Percentiles rank a stretch among this genome's conserved stretches.
Evolutionary conservation across 176 grass and related monocot genomes (phyloP).

Genomic region (Dactylis glomerata): DNA sequence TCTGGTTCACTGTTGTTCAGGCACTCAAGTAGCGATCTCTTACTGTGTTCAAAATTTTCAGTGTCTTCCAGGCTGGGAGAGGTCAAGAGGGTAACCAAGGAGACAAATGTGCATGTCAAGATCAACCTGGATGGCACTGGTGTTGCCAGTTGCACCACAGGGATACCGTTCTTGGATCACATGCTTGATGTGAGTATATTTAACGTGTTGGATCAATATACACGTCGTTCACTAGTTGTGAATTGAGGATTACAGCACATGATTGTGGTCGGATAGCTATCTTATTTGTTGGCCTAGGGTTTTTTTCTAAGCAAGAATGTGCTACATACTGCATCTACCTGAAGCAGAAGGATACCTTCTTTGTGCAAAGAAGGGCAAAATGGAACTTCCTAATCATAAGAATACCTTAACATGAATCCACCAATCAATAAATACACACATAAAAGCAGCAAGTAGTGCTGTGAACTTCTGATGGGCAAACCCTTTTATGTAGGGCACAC

Average conservation of each 20-base stretch:
- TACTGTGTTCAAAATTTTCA: background rate
- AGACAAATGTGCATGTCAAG: conserved; percentile 85
- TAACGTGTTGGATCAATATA: background rate
- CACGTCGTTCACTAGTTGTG: background rate
- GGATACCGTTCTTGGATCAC: conserved; percentile 93
- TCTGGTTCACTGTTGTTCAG: background rate
- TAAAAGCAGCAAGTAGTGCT: background rate
- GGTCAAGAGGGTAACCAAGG: conserved; percentile 80
- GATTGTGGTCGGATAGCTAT: background rate
- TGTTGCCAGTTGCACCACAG: conserved; percentile 58
- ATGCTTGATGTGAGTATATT: conserved; percentile 79
- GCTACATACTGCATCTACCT: background rate
- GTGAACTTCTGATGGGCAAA: background rate
- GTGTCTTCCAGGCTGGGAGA: conserved; percentile 55
- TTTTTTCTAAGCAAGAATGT: background rate
- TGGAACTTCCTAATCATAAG: background rate
- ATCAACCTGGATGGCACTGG: conserved; percentile 90
- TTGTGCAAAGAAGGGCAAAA: background rate
- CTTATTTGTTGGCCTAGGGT: background rate
- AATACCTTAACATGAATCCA: background rate
- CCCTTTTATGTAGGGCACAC: background rate
- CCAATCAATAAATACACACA: background rate
- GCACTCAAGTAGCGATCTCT: background rate
- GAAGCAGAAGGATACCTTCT: background rate
- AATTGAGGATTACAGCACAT: background rate